Evolutionary conservation across 2,329 filamentous ascomycete genomes (phyloP), one percentile per base, ranked within the genome.

Genomic region (Claviceps pusilla): DNA sequence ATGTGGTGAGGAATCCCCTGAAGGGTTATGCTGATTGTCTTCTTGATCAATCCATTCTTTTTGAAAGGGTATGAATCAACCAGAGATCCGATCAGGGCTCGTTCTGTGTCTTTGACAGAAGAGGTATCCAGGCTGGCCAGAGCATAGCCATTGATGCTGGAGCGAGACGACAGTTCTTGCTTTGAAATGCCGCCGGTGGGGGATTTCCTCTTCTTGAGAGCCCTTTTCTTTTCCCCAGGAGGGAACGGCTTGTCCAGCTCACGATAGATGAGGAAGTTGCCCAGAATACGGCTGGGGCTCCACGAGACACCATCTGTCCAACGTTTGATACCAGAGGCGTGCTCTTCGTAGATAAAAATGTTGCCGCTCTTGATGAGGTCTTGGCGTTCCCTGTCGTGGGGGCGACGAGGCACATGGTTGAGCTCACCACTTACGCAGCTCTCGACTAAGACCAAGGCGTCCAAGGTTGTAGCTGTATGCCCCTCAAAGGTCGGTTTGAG

Each of bases 261-360:
- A 35, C 89, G 82, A 64, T 95, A 95, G 60, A 94, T 80, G 47
- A 95, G 76, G 61, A 89, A 94, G 65, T 93, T 93, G 56, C 84
- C 85, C 50, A 91, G 74, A 50, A 94, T 91, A 16, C 86, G 83
- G 67, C 84, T 94, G 0, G 90, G 90, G 61, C 87, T 94, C 90
- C 90, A 96, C 7, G 85, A 84, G 11, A 91, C 81, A 14, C 90
- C 89, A 61, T 96, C 90, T 0, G 89, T 95, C 90, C 90, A 96
- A 54, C 90, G 78, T 71, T 94, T 94, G 71, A 95, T 95, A 5
- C 89, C 89, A 0, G 89, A 94, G 0, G 87, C 84, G 57, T 88
- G 84, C 66, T 95, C 89, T 64, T 95, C 89, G 67, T 95, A 96
- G 59, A 95, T 87, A 69, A 95, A 93, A 49, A 95, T 80, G 60